Base-by-base conservation (phyloP, 2,329 filamentous ascomycete species). In the Aspergillus ustus region DNA sequence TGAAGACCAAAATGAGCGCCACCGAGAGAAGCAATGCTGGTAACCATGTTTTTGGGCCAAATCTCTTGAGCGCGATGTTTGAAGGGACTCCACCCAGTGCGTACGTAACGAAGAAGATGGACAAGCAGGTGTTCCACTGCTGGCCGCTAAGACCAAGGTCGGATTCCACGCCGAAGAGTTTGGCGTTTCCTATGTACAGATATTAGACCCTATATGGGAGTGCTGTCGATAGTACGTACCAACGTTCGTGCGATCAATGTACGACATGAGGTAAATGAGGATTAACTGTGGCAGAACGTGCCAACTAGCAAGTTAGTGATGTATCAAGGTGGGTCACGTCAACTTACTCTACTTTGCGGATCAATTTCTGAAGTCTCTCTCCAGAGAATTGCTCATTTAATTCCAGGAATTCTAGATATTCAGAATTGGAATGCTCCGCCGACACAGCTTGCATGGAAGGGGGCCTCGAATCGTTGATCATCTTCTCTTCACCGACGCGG, bases 171-270 rank as follows among this genome's bases (percentile, higher is more conserved):
- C 53, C 53, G 17, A 48, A 46, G 19, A 57, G 44, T 7, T n/a
- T 57, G 22, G 53, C 53, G n/a, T 57, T 57, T 13, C 53, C 53
- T 57, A 17, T 2, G 15, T 15, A 40, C 34, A 11, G 7, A 0
- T 17, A 15, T 52, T 25, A 43, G 19, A 57, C 3, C 17, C 22
- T 29, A 20, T 17, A 19, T 3, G 25, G 7, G 9, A 5, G 1
- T 37, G 8, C 1, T 44, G 3, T 28, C 6, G 29, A 25, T 1
- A 4, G 37, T 7, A 43, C 50, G n/a, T 40, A 57, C 53, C 53
- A 37, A 57, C 45, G 20, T 57, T 57, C 6, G 53, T 57, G n/a
- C 45, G 29, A n/a, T 57, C 53, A 9, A 57, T 57, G 17, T 57
- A 57, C 11, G 53, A 46, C 44, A 57, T 40, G 15, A 57, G 45